Conservation (phyloP, 148 eudicot genomes). For the Amaranthus palmeri region DNA sequence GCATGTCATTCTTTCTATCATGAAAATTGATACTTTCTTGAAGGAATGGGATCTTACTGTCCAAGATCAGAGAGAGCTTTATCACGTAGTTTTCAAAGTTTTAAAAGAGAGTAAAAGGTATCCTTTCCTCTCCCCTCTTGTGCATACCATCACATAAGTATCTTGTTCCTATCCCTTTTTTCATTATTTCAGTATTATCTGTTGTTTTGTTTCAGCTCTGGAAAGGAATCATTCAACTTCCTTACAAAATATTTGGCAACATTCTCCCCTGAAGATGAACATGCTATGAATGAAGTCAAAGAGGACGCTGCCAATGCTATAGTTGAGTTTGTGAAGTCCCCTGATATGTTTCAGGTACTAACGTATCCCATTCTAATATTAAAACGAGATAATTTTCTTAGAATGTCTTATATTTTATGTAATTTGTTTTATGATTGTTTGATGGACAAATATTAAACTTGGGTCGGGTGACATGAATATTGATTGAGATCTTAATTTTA, state of each 20-base stretch:
- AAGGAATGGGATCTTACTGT: conserved; percentile 83
- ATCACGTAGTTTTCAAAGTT: conserved; percentile 53
- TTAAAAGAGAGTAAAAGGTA: conserved; percentile 85
- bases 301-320: conserved; percentile 72
- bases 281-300: conserved; percentile 59
- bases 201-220: conserved; percentile 49
- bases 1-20: conserved; percentile 69
- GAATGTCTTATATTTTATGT: background rate
- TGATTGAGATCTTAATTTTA: background rate
- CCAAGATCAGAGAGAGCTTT: conserved; percentile 77
- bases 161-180: background rate
- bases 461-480: background rate
- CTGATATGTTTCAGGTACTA: conserved; percentile 95
- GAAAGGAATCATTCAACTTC: conserved; percentile 69
- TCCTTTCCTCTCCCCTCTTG: background rate
- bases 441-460: background rate
- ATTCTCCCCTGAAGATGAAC: conserved; percentile 63
- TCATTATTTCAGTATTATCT: conserved; percentile 7
- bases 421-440: background rate
- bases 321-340: conserved; percentile 74
- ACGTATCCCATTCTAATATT: background rate
- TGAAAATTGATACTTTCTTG: conserved; percentile 71
- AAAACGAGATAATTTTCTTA: background rate
- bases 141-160: background rate
- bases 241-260: conserved; percentile 77